Conservation (phyloP, 306 rosid species). For the Inga laurina region DNA sequence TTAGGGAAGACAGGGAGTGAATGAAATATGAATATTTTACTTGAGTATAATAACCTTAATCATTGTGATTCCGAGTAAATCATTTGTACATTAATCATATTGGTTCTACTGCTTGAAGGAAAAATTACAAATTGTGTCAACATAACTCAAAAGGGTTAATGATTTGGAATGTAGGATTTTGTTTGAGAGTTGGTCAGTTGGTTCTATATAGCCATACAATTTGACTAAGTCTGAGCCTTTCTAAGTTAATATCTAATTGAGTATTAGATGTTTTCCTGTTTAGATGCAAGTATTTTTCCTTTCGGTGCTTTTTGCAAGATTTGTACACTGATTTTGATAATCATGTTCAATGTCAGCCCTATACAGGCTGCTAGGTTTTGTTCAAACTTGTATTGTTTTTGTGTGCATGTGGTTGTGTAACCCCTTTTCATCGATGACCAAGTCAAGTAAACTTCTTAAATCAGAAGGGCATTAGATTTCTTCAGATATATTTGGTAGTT, state of each 20-base stretch:
- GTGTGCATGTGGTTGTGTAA: not conserved
- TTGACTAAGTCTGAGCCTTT: not conserved
- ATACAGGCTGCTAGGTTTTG: not conserved
- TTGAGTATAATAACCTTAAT: not conserved
- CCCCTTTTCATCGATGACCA: not conserved
- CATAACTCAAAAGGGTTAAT: not conserved
- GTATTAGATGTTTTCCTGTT: conserved; percentile 2
- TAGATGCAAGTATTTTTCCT: not conserved
- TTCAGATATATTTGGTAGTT: not conserved
- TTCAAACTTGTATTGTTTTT: not conserved
- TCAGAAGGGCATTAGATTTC: not conserved
- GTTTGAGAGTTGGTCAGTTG: not conserved
- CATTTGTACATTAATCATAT: too few relatives aligned
- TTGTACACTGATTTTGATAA: not conserved
- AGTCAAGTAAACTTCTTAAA: not conserved
- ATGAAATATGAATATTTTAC: too few relatives aligned
- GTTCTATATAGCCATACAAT: not conserved
- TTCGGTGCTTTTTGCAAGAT: not conserved
- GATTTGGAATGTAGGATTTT: not conserved
- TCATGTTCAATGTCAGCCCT: not conserved
- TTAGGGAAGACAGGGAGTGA: not conserved
- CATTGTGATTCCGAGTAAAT: not conserved
- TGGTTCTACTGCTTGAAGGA: not conserved
- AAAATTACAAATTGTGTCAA: not conserved
- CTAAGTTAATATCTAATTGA: not conserved